phyloP scores from a whole-genome alignment of 2,329 filamentous ascomycete genomes.

The Aspergillus bombycis region DNA sequence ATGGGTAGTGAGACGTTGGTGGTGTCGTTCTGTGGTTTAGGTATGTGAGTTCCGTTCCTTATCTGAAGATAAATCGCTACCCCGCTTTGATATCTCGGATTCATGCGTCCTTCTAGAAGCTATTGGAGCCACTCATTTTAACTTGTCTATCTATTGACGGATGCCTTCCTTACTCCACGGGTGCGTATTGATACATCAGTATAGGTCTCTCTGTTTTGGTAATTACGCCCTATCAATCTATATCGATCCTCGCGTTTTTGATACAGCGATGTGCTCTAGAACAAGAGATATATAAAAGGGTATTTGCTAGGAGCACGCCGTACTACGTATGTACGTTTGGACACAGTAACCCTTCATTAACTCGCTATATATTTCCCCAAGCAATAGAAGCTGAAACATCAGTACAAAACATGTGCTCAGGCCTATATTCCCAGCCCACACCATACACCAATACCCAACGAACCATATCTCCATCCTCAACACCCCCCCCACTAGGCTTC shows the following conservation, averaged over 20 bases:
- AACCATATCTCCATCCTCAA: background rate
- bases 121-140: background rate
- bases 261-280: too few species aligned
- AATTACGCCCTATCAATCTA: too few species aligned
- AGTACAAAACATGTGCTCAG: background rate
- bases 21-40: background rate
- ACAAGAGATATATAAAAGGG: too few species aligned
- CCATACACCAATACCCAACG: background rate
- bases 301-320: fast-evolving
- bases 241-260: too few species aligned
- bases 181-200: background rate
- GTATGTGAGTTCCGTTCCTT: background rate
- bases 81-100: background rate
- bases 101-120: background rate
- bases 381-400: background rate
- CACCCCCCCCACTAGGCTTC: background rate
- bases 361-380: background rate
- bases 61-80: background rate
- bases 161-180: background rate
- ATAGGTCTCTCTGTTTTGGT: background rate
- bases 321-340: background rate
- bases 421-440: background rate
- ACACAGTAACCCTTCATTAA: background rate
- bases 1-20: background rate
- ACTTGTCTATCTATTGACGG: background rate